Evolutionary conservation across 2,329 filamentous ascomycete species (phyloP).

Genomic region (Arachnomyces sp.): DNA sequence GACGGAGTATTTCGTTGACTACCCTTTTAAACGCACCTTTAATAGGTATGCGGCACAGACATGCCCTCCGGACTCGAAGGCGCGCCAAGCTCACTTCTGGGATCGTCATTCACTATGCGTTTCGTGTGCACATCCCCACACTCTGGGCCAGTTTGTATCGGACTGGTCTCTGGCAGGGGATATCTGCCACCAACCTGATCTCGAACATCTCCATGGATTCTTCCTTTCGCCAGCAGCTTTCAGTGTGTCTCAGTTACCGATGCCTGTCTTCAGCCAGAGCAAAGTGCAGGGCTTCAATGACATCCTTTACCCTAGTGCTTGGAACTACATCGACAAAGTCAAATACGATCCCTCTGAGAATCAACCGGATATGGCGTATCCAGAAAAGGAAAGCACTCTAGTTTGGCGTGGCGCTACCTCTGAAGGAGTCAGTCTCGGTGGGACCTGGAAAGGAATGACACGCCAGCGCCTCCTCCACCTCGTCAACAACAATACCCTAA

Average conservation of each 20-base stretch:
- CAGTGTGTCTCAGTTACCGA: conserved; percentile 54
- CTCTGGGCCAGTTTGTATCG: conserved; percentile 56
- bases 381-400: conserved; percentile 54
- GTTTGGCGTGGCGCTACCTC: conserved; percentile 69
- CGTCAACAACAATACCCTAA: conserved; percentile 41
- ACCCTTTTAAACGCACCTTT: conserved; percentile 33
- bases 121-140: conserved; percentile 55
- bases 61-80: conserved; percentile 56
- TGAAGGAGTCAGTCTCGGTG: conserved; percentile 45
- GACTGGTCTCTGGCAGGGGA: conserved; percentile 59
- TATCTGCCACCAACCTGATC: conserved; percentile 68
- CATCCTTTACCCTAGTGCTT: conserved; percentile 61
- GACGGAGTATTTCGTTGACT: conserved; percentile 31
- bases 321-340: conserved; percentile 54
- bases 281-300: conserved; percentile 67
- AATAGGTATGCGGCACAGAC: conserved; percentile 39
- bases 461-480: conserved; percentile 65
- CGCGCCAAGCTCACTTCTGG: conserved; percentile 53
- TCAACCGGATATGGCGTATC: conserved; percentile 47
- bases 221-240: conserved; percentile 57
- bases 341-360: conserved; percentile 44
- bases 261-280: conserved; percentile 68
- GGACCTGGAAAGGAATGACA: conserved; percentile 58
- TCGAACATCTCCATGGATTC: conserved; percentile 65
- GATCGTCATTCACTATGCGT: conserved; percentile 57